phyloP scores from a whole-genome alignment of 2,329 filamentous ascomycete species.

The Aspergillus floridensis region DNA sequence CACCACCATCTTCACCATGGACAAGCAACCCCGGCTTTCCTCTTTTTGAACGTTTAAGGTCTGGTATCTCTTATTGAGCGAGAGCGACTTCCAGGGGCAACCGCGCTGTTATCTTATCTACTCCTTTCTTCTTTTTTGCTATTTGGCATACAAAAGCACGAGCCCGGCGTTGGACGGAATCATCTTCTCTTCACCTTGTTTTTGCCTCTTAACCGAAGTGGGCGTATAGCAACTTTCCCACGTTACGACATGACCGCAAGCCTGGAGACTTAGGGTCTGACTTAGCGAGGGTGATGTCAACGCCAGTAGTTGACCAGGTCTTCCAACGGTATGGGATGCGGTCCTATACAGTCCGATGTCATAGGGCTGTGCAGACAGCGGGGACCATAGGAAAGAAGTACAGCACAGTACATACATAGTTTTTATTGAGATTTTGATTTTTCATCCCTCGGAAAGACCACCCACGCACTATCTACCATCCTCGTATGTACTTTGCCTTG shows the following conservation, averaged over 20 bases:
- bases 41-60: conserved; percentile 6
- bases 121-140: conserved; percentile 16
- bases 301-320: not conserved
- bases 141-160: conserved; percentile 20
- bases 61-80: conserved; percentile 9
- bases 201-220: conserved; percentile 6
- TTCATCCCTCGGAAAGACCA: too few species aligned
- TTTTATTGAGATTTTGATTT: not conserved
- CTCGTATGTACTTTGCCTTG: not conserved
- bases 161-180: conserved; percentile 17
- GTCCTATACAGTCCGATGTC: not conserved
- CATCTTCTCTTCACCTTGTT: not conserved
- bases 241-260: conserved; percentile 12
- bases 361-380: not conserved
- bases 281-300: not conserved
- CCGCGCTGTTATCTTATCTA: conserved; percentile 13
- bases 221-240: conserved; percentile 19
- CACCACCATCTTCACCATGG: not conserved
- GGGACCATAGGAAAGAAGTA: not conserved
- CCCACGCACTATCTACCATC: not conserved
- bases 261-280: not conserved
- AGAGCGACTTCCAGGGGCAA: conserved; percentile 6
- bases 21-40: conserved; percentile 16
- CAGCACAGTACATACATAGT: not conserved
- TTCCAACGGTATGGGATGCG: not conserved